These are phyloP conservation scores for Aristolochia fimbriata DNA, from an alignment of 164 flowering plant genomes.

Conservation along the genomic window DNA sequence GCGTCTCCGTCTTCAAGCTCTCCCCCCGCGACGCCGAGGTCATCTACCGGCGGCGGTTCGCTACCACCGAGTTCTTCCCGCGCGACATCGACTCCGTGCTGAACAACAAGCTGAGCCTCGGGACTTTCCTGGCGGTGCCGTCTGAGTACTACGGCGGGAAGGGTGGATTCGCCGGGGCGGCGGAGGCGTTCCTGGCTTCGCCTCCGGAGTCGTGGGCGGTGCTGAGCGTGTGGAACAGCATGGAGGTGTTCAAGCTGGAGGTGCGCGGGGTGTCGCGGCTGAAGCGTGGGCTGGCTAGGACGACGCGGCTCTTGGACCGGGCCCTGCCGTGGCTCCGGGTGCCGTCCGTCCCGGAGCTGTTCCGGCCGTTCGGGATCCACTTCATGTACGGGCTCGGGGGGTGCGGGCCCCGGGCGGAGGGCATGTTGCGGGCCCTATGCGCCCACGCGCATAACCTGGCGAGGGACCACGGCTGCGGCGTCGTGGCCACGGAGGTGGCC, in stretches of 20 bases:
- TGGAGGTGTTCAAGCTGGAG: conserved; percentile 56
- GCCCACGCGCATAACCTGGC: conserved; percentile 84
- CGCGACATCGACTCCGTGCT: conserved; percentile 78
- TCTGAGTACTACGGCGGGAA: conserved; percentile 20
- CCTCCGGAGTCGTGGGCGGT: conserved; percentile 92
- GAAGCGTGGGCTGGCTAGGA: conserved; percentile 30
- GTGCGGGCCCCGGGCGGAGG: conserved; percentile 48
- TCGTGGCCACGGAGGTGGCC: conserved; percentile 84
- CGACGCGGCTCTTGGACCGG: conserved; percentile 62
- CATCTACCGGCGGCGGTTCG: conserved; percentile 63
- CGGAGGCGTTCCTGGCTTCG: conserved; percentile 32
- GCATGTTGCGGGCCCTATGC: conserved; percentile 41
- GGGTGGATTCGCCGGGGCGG: conserved; percentile 37
- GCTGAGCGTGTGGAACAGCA: conserved; percentile 73
- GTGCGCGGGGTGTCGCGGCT: conserved; percentile 66
- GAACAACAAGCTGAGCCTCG: conserved; percentile 57
- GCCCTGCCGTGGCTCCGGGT: conserved; percentile 57
- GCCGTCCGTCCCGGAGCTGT: conserved; percentile 81
- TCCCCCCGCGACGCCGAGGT: conserved; percentile 53
- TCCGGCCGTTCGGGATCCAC: conserved; percentile 75
- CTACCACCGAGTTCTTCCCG: conserved; percentile 93
- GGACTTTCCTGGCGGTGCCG: conserved; percentile 67
- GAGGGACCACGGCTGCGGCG: conserved; percentile 47
- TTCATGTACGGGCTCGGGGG: conserved; percentile 91
- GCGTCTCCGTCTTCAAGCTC: conserved; percentile 41